phyloP scores from a whole-genome alignment of 257 asterid species.

The Salvia splendens region DNA sequence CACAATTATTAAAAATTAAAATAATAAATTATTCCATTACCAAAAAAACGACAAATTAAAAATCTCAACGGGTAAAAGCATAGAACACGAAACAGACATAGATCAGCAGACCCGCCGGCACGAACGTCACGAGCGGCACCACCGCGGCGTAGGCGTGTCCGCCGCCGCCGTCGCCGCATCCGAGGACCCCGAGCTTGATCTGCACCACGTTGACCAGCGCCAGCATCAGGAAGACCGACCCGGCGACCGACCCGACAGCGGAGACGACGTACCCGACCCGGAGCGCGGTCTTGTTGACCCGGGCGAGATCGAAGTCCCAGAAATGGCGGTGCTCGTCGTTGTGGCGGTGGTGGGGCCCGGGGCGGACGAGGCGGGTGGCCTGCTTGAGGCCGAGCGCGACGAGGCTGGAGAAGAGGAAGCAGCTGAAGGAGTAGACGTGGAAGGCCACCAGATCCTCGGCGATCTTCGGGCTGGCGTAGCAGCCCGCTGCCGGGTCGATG shows the following conservation, averaged over 20 bases:
- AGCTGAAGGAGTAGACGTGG: constrained; percentile 90
- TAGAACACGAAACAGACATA: constrained; percentile 66
- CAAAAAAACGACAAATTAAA: neutral
- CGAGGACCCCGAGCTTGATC: constrained; percentile 79
- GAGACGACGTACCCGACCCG: constrained; percentile 83
- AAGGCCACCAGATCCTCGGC: constrained; percentile 70
- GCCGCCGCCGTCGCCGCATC: constrained; percentile 61
- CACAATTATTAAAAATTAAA: too few relatives aligned
- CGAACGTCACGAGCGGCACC: constrained; percentile 71
- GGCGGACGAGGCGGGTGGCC: constrained; percentile 53
- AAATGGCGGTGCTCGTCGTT: constrained; percentile 35
- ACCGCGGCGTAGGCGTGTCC: constrained; percentile 68
- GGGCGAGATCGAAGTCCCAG: constrained; percentile 66
- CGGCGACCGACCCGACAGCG: constrained; percentile 77
- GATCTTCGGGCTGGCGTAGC: constrained; percentile 53
- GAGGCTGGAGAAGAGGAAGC: constrained; percentile 90
- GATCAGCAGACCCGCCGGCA: constrained; percentile 64
- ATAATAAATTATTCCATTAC: neutral
- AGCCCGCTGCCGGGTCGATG: constrained; percentile 49
- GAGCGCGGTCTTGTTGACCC: constrained; percentile 51
- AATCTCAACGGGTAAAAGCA: constrained; percentile 69
- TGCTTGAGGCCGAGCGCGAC: constrained; percentile 77
- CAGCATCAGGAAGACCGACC: constrained; percentile 74
- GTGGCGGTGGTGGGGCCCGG: constrained; percentile 45
- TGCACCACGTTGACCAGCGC: constrained; percentile 82